phyloP scores from a whole-genome alignment of 805 yeast genomes.

The Alloascoidea africana region DNA sequence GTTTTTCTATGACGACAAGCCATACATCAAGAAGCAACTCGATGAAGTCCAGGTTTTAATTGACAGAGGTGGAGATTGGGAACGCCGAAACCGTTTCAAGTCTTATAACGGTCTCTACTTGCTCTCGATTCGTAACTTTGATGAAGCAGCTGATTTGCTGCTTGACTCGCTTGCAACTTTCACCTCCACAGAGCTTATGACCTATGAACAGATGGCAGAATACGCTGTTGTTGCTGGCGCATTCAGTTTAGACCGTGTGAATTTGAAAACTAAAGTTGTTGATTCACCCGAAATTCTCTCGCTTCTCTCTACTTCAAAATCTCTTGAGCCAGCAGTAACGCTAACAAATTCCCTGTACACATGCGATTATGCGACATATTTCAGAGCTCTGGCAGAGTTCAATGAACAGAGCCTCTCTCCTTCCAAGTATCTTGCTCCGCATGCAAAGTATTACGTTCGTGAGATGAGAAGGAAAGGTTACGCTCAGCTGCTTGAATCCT shows the following conservation, averaged over 20 bases:
- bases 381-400: conserved; percentile 63
- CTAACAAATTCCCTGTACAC: conserved; percentile 78
- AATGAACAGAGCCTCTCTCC: conserved; percentile 55
- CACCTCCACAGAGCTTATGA: conserved; percentile 80
- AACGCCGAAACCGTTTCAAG: conserved; percentile 87
- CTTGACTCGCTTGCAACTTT: conserved; percentile 91
- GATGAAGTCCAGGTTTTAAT: conserved; percentile 61
- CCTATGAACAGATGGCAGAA: conserved; percentile 80
- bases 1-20: conserved; percentile 73
- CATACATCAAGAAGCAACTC: conserved; percentile 52
- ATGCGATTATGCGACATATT: conserved; percentile 71
- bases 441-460: conserved; percentile 72
- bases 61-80: conserved; percentile 99
- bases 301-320: conserved; percentile 52
- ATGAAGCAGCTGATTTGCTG: conserved; percentile 70
- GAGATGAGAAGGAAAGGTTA: conserved; percentile 94
- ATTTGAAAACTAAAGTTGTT: conserved; percentile 67
- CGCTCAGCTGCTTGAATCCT: conserved; percentile 85
- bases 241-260: conserved; percentile 66
- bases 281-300: conserved; percentile 91
- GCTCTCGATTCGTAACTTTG: conserved; percentile 74
- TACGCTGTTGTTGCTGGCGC: conserved; percentile 86
- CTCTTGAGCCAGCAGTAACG: conserved; percentile 66
- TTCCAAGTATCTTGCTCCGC: conserved; percentile 55
- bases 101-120: conserved; percentile 78